phyloP scores from a whole-genome alignment of 2,329 filamentous ascomycete genomes.

The Aspergillus pseudotamarii region DNA sequence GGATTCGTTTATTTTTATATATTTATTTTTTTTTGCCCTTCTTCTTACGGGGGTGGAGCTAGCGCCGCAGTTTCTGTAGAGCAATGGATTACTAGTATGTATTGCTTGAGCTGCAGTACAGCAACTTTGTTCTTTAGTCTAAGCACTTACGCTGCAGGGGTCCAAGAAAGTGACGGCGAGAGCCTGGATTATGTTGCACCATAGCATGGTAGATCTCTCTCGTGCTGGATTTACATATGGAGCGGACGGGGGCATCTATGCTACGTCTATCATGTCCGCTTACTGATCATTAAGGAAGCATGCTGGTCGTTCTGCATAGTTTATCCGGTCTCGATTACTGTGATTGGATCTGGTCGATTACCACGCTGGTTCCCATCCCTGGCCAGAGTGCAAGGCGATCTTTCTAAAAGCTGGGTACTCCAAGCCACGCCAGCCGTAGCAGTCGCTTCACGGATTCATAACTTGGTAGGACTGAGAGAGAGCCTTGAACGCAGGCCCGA shows the following conservation, averaged over 20 bases:
- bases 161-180: conserved; percentile 32
- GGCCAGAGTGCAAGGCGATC: conserved; percentile 37
- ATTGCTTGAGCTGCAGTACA: neutral
- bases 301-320: no score
- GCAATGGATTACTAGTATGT: neutral
- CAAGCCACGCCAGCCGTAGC: conserved; percentile 33
- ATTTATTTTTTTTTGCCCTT: no score
- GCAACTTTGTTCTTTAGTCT: neutral
- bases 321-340: no score
- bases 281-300: no score
- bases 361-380: conserved; percentile 37
- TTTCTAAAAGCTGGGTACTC: conserved; percentile 25
- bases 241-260: no score
- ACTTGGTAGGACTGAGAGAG: conserved; percentile 33
- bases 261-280: no score
- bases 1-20: no score
- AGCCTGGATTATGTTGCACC: conserved; percentile 33
- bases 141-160: conserved; percentile 28
- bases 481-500: conserved; percentile 29
- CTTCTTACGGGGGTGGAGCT: neutral
- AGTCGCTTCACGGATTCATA: conserved; percentile 35
- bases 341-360: no score
- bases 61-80: conserved; percentile 31
- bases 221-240: no score
- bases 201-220: no score